These are phyloP conservation scores for Candida pseudoviswanathii DNA, from an alignment of 1,139 yeast genomes.

Conservation along the genomic window DNA sequence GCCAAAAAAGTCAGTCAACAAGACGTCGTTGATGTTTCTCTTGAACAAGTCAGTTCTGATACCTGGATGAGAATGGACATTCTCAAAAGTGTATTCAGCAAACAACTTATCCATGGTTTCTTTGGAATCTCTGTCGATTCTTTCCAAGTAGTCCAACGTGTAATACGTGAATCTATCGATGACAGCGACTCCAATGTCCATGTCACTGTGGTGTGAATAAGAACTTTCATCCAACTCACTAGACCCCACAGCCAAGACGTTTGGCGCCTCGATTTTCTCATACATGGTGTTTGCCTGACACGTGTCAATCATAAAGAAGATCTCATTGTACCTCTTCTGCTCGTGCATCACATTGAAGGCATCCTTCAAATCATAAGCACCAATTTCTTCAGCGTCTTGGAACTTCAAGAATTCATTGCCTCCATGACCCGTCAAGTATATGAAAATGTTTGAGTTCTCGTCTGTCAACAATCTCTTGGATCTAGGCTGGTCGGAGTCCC, in stretches of 20 bases:
- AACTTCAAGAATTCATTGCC: slow-evolving; percentile 96
- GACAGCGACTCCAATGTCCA: slow-evolving; percentile 96
- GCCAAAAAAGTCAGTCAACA: slow-evolving; percentile 92
- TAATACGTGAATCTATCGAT: slow-evolving; percentile 94
- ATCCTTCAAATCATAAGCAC: slow-evolving; percentile 93
- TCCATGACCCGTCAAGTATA: slow-evolving; percentile 97
- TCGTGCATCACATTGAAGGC: slow-evolving; percentile 98
- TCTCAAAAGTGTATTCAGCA: slow-evolving; percentile 78
- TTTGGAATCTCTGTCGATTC: slow-evolving; percentile 71
- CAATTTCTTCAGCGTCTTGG: slow-evolving; percentile 97
- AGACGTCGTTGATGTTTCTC: slow-evolving; percentile 68
- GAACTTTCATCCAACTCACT: slow-evolving; percentile 89
- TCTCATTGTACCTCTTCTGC: slow-evolving; percentile 91
- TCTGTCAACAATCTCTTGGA: slow-evolving; percentile 89
- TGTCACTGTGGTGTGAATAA: slow-evolving; percentile 93
- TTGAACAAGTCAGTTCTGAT: slow-evolving; percentile 77
- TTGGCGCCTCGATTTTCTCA: slow-evolving; percentile 88
- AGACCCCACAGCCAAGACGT: slow-evolving; percentile 90
- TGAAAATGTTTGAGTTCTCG: slow-evolving; percentile 89
- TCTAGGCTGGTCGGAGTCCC: slow-evolving; percentile 93
- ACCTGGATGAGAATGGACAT: slow-evolving; percentile 92
- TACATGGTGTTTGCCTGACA: slow-evolving; percentile 99
- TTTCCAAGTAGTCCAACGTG: slow-evolving; percentile 86
- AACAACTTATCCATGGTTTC: slow-evolving; percentile 80
- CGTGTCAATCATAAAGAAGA: slow-evolving; percentile 95